Percentiles rank a stretch among this genome's conserved stretches.
Evolutionary conservation across 2,329 filamentous ascomycete species (phyloP).

Genomic region (Ceratocystis eucalypticola): DNA sequence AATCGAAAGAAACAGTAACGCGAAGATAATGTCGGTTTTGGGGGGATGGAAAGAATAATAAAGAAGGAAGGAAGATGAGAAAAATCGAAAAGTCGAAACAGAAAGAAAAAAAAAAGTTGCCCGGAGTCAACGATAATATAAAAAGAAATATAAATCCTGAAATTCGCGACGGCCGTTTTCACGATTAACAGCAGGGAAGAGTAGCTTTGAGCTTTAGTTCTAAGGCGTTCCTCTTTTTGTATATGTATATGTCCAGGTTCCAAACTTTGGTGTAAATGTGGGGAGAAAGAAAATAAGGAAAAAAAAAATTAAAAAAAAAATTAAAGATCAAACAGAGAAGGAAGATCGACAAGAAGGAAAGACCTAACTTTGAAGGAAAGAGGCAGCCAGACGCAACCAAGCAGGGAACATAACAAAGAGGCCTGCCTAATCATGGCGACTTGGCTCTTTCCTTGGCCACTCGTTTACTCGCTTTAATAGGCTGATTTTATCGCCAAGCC

Average conservation of each 20-base stretch:
- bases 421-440: not conserved
- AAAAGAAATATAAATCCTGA: not conserved
- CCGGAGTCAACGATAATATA: not conserved
- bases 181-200: not conserved
- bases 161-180: not conserved
- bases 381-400: not conserved
- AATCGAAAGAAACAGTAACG: not conserved
- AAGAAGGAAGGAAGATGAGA: not conserved
- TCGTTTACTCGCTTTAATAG: not conserved
- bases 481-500: not conserved
- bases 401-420: not conserved
- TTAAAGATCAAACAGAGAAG: not conserved
- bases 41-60: not conserved
- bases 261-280: not conserved
- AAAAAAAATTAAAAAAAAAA: not conserved
- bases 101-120: not conserved
- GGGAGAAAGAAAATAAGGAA: not conserved
- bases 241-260: not conserved
- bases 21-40: not conserved
- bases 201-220: not conserved
- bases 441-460: not conserved
- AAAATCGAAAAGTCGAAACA: not conserved
- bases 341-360: constrained; percentile 1
- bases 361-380: not conserved
- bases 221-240: not conserved